phyloP scores from a whole-genome alignment of 2,329 filamentous ascomycete species.

The Arthrobotrys musiformis region DNA sequence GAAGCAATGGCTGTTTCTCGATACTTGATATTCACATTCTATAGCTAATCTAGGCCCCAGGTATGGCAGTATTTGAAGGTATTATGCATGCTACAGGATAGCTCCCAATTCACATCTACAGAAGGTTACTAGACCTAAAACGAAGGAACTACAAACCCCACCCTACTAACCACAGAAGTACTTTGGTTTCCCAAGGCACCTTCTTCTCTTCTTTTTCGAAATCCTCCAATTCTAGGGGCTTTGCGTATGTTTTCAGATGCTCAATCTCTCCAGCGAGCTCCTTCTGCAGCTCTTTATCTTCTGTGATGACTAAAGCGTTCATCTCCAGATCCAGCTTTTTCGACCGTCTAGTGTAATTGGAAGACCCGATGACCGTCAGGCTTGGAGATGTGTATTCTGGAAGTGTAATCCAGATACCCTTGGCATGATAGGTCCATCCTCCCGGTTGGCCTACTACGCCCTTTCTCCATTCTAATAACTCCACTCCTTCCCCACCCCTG shows the following conservation, averaged over 20 bases:
- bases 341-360: slow-evolving; percentile 94
- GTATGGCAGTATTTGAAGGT: background rate
- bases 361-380: slow-evolving; percentile 86
- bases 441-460: slow-evolving; percentile 82
- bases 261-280: slow-evolving; percentile 81
- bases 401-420: slow-evolving; percentile 89
- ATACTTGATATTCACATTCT: no score
- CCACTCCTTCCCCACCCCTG: slow-evolving; percentile 70
- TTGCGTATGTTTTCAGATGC: slow-evolving; percentile 81
- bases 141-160: slow-evolving; percentile 37
- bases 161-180: slow-evolving; percentile 58
- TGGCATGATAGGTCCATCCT: slow-evolving; percentile 98
- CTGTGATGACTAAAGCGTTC: slow-evolving; percentile 85
- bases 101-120: background rate
- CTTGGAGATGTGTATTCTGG: slow-evolving; percentile 74
- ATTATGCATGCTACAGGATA: background rate
- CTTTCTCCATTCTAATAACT: slow-evolving; percentile 85
- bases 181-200: slow-evolving; percentile 79
- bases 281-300: slow-evolving; percentile 75
- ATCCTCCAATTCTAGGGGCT: slow-evolving; percentile 76
- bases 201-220: slow-evolving; percentile 82
- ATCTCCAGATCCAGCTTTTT: slow-evolving; percentile 93
- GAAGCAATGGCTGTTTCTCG: no score
- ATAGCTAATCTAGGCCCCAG: background rate
- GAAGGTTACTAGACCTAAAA: background rate